Evolutionary conservation across 2,329 filamentous ascomycete species (phyloP).

Genomic region (Nothopassalora personata): DNA sequence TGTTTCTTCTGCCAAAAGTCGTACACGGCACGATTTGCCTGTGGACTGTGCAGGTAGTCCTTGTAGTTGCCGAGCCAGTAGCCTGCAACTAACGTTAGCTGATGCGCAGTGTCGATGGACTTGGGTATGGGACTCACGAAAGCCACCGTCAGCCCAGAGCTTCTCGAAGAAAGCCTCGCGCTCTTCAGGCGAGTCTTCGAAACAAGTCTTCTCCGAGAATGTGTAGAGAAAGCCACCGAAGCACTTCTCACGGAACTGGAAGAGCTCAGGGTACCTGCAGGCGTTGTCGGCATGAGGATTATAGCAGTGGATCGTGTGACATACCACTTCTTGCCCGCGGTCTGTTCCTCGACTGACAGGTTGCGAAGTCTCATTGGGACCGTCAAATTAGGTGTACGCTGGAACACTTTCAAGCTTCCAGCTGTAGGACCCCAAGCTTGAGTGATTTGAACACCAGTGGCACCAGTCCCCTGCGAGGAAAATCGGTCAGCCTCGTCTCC

Average conservation of each 20-base stretch:
- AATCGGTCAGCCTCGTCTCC: neutral
- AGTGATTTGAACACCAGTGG: conserved; percentile 38
- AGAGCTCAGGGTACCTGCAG: conserved; percentile 39
- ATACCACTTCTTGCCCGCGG: conserved; percentile 36
- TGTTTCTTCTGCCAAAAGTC: conserved; percentile 53
- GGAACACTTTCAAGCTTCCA: conserved; percentile 18
- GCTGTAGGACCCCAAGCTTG: conserved; percentile 18
- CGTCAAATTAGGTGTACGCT: conserved; percentile 13
- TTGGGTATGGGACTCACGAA: conserved; percentile 1
- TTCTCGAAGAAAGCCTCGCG: conserved; percentile 33
- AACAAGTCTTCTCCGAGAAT: conserved; percentile 49
- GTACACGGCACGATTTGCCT: conserved; percentile 35
- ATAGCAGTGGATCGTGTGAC: neutral
- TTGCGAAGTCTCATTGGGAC: conserved; percentile 15
- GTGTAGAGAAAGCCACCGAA: conserved; percentile 58
- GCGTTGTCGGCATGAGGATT: no score
- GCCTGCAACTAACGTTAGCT: neutral
- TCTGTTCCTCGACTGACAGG: conserved; percentile 49
- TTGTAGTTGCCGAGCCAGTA: conserved; percentile 19
- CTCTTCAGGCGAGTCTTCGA: conserved; percentile 39
- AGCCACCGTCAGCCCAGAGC: conserved; percentile 18
- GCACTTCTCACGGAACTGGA: conserved; percentile 44
- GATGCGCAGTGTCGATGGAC: neutral
- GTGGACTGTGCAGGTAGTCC: conserved; percentile 11
- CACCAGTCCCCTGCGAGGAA: conserved; percentile 29